Evolutionary conservation across 345 rosid species (phyloP), one percentile per base, ranked within the genome.

Genomic region (Microcos paniculata): DNA sequence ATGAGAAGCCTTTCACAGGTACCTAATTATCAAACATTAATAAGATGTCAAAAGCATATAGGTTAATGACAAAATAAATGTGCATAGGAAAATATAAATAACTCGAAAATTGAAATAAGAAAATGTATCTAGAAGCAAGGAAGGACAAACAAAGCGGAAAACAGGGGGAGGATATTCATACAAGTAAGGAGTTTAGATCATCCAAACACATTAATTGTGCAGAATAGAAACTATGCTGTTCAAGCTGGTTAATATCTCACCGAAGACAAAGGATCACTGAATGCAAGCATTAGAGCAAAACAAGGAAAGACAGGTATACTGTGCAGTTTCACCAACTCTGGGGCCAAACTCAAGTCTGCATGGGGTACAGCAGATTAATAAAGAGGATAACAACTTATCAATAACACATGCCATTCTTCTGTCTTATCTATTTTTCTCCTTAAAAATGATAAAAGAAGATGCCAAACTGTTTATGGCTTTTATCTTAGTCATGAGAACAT

Each of bases 221-320:
- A 73, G 12, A 16, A 14, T 57, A 11, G 52, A 28, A 52, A 46
- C 26, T 42, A 49, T 21, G 31, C 7, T 28, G 28, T 65, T 21
- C 11, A 56, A 24, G 52, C 59, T 55, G 21, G 53, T 35, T 62
- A 42, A 42, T 72, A 42, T 79, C 87, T 78, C 84, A 92, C 97
- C 79, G 70, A 83, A 62, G 96, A 88, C 79, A 94, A 81, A 51
- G 97, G 89, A 82, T 94, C 93, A 52, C 82, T 45, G 78, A 91
- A 94, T 73, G 94, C 97, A 73, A 94, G 85, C 97, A 94, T 89
- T 73, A 92, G 90, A 28, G 90, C 88, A 75, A 94, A 92, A 84
- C 97, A 88, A 19, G 98, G 97, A 66, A 71, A 62, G 53, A 85
- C 91, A 75, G 97, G 94, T 73, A 94, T 86, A 77, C 87, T 76